Evolutionary conservation across 2,329 filamentous ascomycete genomes (phyloP).

Genomic region (Ceratocystis variospora): DNA sequence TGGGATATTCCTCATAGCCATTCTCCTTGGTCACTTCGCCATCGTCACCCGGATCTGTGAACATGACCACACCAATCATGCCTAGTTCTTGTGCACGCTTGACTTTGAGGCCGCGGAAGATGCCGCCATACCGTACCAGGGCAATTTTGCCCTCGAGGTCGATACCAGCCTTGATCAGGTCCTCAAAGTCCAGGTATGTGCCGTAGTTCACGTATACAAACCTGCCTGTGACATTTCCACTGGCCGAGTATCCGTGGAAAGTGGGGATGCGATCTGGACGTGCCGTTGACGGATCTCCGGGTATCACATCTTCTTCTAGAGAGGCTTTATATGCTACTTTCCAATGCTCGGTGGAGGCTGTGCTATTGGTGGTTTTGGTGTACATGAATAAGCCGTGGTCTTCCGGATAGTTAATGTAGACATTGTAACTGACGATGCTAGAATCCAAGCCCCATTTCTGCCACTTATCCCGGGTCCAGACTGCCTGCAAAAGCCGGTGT

Average conservation of each 20-base stretch:
- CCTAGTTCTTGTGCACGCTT: conserved; percentile 85
- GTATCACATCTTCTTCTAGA: conserved; percentile 69
- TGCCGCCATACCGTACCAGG: conserved; percentile 67
- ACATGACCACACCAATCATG: conserved; percentile 74
- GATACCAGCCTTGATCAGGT: conserved; percentile 61
- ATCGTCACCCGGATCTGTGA: conserved; percentile 81
- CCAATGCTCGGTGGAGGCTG: conserved; percentile 30
- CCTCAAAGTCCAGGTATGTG: conserved; percentile 72
- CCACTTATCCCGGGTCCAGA: conserved; percentile 65
- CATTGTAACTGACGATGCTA: conserved; percentile 55
- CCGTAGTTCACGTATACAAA: conserved; percentile 90
- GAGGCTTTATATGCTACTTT: conserved; percentile 63
- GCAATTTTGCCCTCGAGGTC: conserved; percentile 74
- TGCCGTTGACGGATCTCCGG: conserved; percentile 67
- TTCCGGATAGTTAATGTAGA: conserved; percentile 64
- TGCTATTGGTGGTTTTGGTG: conserved; percentile 31
- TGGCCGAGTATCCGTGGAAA: conserved; percentile 91
- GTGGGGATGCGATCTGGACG: conserved; percentile 63
- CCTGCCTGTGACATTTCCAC: conserved; percentile 74
- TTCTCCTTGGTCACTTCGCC: conserved; percentile 68
- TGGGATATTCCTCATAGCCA: conserved; percentile 64
- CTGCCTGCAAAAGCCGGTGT: conserved; percentile 33
- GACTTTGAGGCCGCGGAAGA: conserved; percentile 83
- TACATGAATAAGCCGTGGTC: conserved; percentile 57
- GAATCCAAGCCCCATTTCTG: conserved; percentile 54